Evolutionary conservation across 768 basidiomycete species (phyloP), one percentile per base, ranked within the genome.

Genomic region (Rubroboletus satanas): DNA sequence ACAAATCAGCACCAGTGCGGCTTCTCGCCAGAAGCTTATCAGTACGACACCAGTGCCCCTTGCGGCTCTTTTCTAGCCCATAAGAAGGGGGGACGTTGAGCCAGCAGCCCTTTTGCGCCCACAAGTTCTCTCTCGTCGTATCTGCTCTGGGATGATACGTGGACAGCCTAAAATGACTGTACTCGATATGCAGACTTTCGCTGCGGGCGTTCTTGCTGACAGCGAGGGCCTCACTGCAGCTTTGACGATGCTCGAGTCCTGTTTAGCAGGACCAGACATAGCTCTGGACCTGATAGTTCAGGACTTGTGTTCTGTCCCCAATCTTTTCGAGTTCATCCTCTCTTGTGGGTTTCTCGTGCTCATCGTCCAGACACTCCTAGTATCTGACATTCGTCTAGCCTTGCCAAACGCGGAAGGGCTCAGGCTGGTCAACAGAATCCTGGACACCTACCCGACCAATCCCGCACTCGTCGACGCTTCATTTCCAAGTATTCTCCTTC

Each of bases 361-460:
- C 7, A 0, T 21, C 6, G 21, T 11, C 0, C 33, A 9, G n/a
- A 4, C 18, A 10, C 26, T 38, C 8, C 33, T 23, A 5, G 45
- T 17, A 12, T 37, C 54, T 56, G 47, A 60, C 37, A 0, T 21
- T 28, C 11, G 4, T 18, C 21, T 45, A 69, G 70, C 50, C 29
- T 51, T 54, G 45, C 52, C 61, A n/a, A 49, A 37, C 14, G 49
- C 43, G 7, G 45, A 32, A 23, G 15, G 33, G 18, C 21, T 21
- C 21, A 21, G 21, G 21, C n/a, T 74, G 23, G 53, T 60, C 38
- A 18, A 33, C 36, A 70, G 61, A 64, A 70, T 78, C 29, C 17
- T 76, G 17, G 56, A 66, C 15, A 49, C 55, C 15, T 78, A 74
- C 49, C 77, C 75, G 2, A 52, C 46, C 0, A 60, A 60, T 39